These are phyloP conservation scores for Medicago arabica DNA, from an alignment of 306 rosid species.

Conservation along the genomic window DNA sequence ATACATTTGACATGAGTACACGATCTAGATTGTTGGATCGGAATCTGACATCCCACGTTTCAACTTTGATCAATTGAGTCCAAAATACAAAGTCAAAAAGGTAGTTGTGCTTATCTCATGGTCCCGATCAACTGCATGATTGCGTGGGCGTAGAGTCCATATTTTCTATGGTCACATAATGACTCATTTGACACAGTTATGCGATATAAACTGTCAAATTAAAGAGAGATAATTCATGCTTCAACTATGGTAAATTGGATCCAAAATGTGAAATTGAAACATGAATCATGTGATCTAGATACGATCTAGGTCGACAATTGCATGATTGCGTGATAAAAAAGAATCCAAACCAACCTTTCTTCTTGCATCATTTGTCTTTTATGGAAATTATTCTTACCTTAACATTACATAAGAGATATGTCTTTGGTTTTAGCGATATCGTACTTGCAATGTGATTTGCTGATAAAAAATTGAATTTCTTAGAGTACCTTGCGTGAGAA, in stretches of 20 bases:
- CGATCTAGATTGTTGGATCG: not conserved
- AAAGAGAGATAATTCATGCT: not conserved
- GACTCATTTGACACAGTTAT: not conserved
- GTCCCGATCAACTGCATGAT: not conserved
- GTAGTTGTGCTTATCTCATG: too few relatives aligned
- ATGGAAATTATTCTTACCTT: not conserved
- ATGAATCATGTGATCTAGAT: not conserved
- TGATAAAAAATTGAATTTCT: conserved; percentile 6
- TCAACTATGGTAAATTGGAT: not conserved
- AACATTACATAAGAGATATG: not conserved
- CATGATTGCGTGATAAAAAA: not conserved
- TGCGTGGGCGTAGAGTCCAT: not conserved
- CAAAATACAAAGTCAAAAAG: too few relatives aligned
- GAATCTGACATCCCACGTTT: not conserved
- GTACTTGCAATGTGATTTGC: not conserved
- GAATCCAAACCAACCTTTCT: not conserved
- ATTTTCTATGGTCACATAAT: not conserved
- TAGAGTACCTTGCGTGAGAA: conserved; percentile 71
- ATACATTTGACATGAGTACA: not conserved
- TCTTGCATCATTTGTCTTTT: too few relatives aligned
- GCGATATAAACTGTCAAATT: not conserved
- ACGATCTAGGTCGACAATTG: not conserved
- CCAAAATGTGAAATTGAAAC: not conserved
- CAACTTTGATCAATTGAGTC: too few relatives aligned
- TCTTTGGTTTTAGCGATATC: not conserved